Conservation (phyloP, 1,284 basidiomycete genomes). For the Ustilago shanxiensis region DNA sequence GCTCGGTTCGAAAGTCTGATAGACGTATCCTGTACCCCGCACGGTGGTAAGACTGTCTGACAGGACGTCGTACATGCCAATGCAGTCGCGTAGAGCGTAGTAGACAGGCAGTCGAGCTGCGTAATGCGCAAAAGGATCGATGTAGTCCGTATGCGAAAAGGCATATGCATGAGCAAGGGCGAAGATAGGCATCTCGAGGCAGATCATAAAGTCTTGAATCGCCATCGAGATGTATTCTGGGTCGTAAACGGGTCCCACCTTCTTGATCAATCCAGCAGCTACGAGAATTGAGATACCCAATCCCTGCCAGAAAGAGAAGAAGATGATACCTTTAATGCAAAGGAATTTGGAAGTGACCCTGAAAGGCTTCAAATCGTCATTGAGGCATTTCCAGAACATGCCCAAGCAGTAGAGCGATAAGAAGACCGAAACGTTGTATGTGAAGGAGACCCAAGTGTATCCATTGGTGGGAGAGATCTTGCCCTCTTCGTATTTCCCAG, state of each 20-base stretch:
- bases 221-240: constrained; percentile 74
- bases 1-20: constrained; percentile 93
- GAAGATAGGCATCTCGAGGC: constrained; percentile 97
- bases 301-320: constrained; percentile 96
- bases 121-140: constrained; percentile 55
- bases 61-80: constrained; percentile 84
- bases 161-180: constrained; percentile 92
- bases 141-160: constrained; percentile 73
- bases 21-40: constrained; percentile 89
- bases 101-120: constrained; percentile 62
- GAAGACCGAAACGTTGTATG: constrained; percentile 75
- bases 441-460: constrained; percentile 76
- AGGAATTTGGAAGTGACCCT: constrained; percentile 76
- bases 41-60: constrained; percentile 87
- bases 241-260: constrained; percentile 82
- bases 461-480: constrained; percentile 84
- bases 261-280: constrained; percentile 80
- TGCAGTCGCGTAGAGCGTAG: constrained; percentile 82
- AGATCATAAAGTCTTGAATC: constrained; percentile 75
- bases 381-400: constrained; percentile 67
- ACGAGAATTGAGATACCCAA: constrained; percentile 89
- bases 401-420: constrained; percentile 71
- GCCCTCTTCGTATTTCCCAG: constrained; percentile 90
- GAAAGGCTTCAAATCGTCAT: constrained; percentile 63
- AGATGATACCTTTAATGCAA: constrained; percentile 92